phyloP scores from a whole-genome alignment of 192 early-diverging fungal species.

The Rhizophagus prolifer region DNA sequence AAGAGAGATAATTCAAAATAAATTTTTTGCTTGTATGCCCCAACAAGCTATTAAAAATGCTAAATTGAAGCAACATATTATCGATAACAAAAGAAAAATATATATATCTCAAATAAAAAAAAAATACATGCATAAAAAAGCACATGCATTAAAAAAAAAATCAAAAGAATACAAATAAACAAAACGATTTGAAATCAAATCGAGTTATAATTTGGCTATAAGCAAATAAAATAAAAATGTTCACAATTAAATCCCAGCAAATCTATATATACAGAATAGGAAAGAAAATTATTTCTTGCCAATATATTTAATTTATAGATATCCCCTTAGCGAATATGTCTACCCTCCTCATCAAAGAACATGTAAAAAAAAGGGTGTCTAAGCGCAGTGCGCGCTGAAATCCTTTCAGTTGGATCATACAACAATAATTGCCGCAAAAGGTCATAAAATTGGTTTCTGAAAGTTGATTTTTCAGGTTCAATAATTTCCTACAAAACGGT shows the following conservation, averaged over 20 bases:
- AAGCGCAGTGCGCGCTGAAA: constrained; percentile 81
- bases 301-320: neutral
- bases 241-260: neutral
- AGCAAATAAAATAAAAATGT: neutral
- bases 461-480: constrained; percentile 42
- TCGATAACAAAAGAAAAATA: neutral
- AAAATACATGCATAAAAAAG: neutral
- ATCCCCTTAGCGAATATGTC: constrained; percentile 12
- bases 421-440: constrained; percentile 71
- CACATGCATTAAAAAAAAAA: neutral
- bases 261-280: constrained; percentile 14
- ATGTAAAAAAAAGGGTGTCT: constrained; percentile 82
- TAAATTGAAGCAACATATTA: neutral
- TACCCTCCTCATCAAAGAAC: constrained; percentile 46
- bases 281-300: neutral
- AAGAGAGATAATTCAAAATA: neutral
- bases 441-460: constrained; percentile 60
- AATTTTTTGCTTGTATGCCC: neutral
- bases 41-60: neutral
- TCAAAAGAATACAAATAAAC: constrained; percentile 1
- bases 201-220: neutral
- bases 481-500: constrained; percentile 41
- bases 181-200: constrained; percentile 10
- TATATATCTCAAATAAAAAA: neutral
- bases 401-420: constrained; percentile 77